A percentile compares a stretch with the other conserved stretches of the same genome.
phyloP scores from a whole-genome alignment of 345 rosid species.

The Microcos paniculata region DNA sequence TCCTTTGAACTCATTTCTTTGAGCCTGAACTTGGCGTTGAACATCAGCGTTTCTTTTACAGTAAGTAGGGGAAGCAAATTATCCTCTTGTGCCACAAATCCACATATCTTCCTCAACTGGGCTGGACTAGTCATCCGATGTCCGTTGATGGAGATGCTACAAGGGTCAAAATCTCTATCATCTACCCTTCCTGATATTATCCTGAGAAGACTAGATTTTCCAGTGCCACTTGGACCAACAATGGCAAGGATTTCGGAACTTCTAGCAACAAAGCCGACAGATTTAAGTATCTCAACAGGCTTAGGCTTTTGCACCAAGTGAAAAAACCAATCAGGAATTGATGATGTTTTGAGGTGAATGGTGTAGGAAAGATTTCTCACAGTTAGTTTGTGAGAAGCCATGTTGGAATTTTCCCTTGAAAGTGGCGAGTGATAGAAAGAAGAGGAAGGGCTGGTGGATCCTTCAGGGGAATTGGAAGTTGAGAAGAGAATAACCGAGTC shows the following conservation, averaged over 20 bases:
- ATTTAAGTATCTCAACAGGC: constrained; percentile 54
- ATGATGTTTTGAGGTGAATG: constrained; percentile 28
- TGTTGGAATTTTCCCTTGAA: constrained; percentile 15
- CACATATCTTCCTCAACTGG: constrained; percentile 65
- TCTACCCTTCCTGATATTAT: constrained; percentile 70
- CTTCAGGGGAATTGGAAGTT: constrained; percentile 55
- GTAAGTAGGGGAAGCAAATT: constrained; percentile 77
- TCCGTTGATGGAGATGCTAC: constrained; percentile 45
- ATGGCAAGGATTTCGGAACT: constrained; percentile 71
- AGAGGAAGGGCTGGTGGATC: constrained; percentile 63
- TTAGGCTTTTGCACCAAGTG: constrained; percentile 35
- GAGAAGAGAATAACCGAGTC: constrained; percentile 72
- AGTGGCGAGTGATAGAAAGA: constrained; percentile 53
- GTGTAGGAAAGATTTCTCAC: constrained; percentile 69
- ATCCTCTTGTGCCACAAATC: constrained; percentile 87
- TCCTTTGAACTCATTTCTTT: constrained; percentile 43
- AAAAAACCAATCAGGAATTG: constrained; percentile 28
- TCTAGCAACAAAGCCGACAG: constrained; percentile 61
- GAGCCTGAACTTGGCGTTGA: constrained; percentile 72
- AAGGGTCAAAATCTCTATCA: constrained; percentile 47
- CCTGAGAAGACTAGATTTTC: constrained; percentile 78
- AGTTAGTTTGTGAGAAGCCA: constrained; percentile 26
- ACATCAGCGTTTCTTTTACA: constrained; percentile 80
- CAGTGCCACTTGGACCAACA: constrained; percentile 86
- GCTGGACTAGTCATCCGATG: constrained; percentile 33